Conservation (phyloP, 2,329 filamentous ascomycete genomes). For the Microsporum ferrugineum region DNA sequence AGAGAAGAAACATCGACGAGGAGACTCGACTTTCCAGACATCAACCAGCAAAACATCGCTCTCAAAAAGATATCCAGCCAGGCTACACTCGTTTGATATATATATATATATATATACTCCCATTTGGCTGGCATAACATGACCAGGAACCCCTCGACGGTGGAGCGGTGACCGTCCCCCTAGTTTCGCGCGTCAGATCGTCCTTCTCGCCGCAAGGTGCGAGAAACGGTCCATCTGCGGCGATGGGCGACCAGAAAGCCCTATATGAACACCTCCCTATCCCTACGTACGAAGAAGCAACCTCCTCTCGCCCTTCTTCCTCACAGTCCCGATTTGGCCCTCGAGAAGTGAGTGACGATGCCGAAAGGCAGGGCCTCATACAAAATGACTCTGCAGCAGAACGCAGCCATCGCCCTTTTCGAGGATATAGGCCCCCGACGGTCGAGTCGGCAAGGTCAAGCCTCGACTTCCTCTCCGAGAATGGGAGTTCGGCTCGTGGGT, state of each 20-base stretch:
- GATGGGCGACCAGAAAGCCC: slow-evolving; percentile 44
- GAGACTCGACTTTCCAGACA: background rate
- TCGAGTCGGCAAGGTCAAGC: slow-evolving; percentile 62
- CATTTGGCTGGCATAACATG: slow-evolving; percentile 6
- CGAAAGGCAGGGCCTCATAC: slow-evolving; percentile 67
- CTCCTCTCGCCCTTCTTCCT: slow-evolving; percentile 46
- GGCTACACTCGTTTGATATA: background rate
- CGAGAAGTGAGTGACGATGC: slow-evolving; percentile 57
- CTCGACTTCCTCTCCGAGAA: slow-evolving; percentile 46
- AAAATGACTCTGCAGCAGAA: slow-evolving; percentile 36
- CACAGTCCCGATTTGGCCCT: slow-evolving; percentile 38
- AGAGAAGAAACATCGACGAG: background rate
- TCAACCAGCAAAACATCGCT: background rate
- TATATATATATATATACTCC: background rate
- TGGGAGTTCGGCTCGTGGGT: slow-evolving; percentile 39
- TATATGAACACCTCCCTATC: slow-evolving; percentile 57
- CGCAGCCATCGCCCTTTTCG: slow-evolving; percentile 25
- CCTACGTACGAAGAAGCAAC: slow-evolving; percentile 75
- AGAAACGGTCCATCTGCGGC: slow-evolving; percentile 14
- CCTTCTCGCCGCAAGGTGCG: background rate
- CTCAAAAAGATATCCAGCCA: background rate
- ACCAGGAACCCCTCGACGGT: slow-evolving; percentile 3
- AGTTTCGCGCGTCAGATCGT: background rate
- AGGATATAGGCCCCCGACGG: slow-evolving; percentile 64
- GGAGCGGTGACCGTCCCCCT: background rate